Evolutionary conservation across 139 green algal genomes (phyloP).

Genomic region (Dunaliella sp.): DNA sequence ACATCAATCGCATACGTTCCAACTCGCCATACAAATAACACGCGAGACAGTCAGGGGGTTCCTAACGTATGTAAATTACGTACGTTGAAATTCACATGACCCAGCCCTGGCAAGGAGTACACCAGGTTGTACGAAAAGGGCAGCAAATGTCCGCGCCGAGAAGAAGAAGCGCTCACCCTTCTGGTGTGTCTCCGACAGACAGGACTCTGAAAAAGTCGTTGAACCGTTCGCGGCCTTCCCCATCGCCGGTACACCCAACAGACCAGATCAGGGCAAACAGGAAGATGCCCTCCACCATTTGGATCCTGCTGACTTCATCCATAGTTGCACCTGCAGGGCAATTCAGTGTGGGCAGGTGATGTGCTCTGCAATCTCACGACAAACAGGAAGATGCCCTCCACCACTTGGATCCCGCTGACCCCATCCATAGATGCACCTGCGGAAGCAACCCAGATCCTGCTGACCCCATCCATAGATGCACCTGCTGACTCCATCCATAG

Average conservation of each 20-base stretch:
- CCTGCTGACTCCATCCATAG: no score
- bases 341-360: no score
- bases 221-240: conserved; percentile 53
- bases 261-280: conserved; percentile 69
- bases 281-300: conserved; percentile 58
- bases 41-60: no score
- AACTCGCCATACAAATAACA: no score
- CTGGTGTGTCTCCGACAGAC: conserved; percentile 9
- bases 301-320: conserved; percentile 45
- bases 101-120: conserved; percentile 7
- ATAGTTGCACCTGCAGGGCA: conserved; percentile 25
- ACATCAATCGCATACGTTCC: no score
- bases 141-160: not conserved
- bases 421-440: conserved; percentile 45
- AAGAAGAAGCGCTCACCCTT: conserved; percentile 11
- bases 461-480: no score
- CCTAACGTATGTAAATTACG: no score
- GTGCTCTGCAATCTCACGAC: no score
- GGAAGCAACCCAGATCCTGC: no score
- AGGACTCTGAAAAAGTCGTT: conserved; percentile 55
- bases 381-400: conserved; percentile 66
- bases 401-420: conserved; percentile 38
- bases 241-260: conserved; percentile 57
- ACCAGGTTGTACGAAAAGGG: not conserved
- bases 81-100: no score